A percentile compares a stretch with the other conserved stretches of the same genome.
These are phyloP conservation scores for Phytophthora pluvialis DNA, from an alignment of 352 stramenopile genomes.

Conservation along the genomic window DNA sequence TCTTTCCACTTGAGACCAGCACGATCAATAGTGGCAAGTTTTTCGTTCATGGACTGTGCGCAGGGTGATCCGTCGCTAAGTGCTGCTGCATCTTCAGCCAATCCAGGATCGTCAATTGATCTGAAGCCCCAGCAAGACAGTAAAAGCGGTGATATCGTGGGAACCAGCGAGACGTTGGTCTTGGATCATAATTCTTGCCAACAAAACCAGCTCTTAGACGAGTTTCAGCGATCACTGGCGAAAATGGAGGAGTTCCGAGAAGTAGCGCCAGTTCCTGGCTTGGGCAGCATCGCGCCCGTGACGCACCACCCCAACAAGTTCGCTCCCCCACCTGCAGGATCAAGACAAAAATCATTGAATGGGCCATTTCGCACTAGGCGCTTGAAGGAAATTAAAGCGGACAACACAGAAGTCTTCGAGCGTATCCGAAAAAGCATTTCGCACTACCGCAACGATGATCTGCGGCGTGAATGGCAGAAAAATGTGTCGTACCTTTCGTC, in stretches of 20 bases:
- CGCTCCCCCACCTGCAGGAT: conserved; percentile 16
- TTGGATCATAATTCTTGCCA: conserved; percentile 4
- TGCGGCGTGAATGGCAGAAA: conserved; percentile 69
- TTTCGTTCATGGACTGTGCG: conserved; percentile 10
- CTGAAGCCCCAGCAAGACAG: neutral
- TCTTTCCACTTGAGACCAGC: conserved; percentile 28
- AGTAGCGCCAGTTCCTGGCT: conserved; percentile 32
- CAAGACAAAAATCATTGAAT: conserved; percentile 49
- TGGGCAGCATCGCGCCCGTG: conserved; percentile 12
- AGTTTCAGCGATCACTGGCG: conserved; percentile 39
- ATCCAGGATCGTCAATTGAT: neutral
- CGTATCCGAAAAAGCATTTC: conserved; percentile 66
- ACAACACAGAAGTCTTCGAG: conserved; percentile 63
- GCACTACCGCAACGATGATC: conserved; percentile 66
- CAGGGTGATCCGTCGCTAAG: conserved; percentile 1
- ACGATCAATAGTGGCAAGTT: conserved; percentile 16
- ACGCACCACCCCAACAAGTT: conserved; percentile 19
- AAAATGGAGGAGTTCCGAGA: conserved; percentile 66
- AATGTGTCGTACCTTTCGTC: conserved; percentile 76
- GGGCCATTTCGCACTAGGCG: conserved; percentile 53
- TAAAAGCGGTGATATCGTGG: conserved; percentile 1
- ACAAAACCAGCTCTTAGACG: conserved; percentile 14
- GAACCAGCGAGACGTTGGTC: conserved; percentile 5
- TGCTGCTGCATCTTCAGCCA: conserved; percentile 2
- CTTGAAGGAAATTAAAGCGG: conserved; percentile 68